Conservation (phyloP, 306 rosid genomes). For the Calophaca sinica region DNA sequence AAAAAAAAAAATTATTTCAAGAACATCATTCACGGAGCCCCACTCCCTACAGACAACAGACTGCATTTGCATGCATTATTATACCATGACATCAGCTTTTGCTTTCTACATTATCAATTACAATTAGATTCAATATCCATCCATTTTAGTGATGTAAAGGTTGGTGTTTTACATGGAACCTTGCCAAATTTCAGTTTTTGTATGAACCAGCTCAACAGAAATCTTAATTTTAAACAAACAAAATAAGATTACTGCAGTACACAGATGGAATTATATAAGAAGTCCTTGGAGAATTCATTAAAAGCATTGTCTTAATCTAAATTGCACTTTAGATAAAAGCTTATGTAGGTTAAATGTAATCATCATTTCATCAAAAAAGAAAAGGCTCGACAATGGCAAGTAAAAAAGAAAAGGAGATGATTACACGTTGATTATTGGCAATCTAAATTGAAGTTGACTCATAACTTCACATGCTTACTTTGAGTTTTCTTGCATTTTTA, state of each 20-base stretch:
- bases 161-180: neutral
- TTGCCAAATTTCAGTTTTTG: no score
- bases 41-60: neutral
- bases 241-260: no score
- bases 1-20: no score
- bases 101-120: conserved; percentile 4
- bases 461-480: conserved; percentile 61
- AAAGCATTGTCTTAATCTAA: no score
- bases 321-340: no score
- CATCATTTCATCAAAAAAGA: neutral
- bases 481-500: conserved; percentile 93
- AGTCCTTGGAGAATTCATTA: no score
- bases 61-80: neutral
- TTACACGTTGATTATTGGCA: conserved; percentile 20
- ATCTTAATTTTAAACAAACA: no score
- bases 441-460: conserved; percentile 24
- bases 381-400: neutral
- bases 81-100: conserved; percentile 1
- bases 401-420: conserved; percentile 8
- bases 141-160: neutral
- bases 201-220: no score
- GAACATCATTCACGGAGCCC: neutral
- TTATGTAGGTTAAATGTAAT: no score
- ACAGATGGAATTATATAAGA: no score
- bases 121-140: conserved; percentile 15